A percentile compares a stretch with the other conserved stretches of the same genome.
phyloP scores from a whole-genome alignment of 352 stramenopile genomes.

The Globisporangium nunn region DNA sequence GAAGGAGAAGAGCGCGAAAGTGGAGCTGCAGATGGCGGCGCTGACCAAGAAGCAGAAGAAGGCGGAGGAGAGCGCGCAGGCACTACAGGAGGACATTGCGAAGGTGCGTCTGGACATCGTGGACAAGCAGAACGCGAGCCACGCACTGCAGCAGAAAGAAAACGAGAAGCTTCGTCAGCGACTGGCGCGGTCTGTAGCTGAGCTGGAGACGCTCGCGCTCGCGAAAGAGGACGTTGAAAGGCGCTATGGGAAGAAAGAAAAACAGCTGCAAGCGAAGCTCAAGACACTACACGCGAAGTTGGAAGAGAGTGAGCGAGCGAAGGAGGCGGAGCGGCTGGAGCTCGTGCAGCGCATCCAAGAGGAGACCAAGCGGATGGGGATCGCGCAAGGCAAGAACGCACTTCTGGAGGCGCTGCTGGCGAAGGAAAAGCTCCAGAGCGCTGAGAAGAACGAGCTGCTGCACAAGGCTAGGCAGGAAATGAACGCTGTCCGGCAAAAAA shows the following conservation, averaged over 20 bases:
- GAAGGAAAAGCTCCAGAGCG: conserved; percentile 46
- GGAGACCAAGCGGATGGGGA: conserved; percentile 54
- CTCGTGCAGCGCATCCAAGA: conserved; percentile 50
- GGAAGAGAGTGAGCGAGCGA: conserved; percentile 37
- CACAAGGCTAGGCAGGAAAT: conserved; percentile 58
- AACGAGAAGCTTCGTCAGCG: conserved; percentile 41
- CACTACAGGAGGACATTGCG: conserved; percentile 31
- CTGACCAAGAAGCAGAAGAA: conserved; percentile 58
- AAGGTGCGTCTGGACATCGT: conserved; percentile 34
- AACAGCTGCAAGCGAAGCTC: conserved; percentile 45
- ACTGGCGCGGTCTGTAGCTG: conserved; percentile 34
- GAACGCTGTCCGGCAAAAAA: conserved; percentile 40
- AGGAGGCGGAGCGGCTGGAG: conserved; percentile 42
- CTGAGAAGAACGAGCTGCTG: conserved; percentile 49
- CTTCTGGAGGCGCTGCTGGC: conserved; percentile 54
- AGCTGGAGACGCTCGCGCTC: conserved; percentile 31
- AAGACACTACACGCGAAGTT: conserved; percentile 36
- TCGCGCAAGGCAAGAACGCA: conserved; percentile 51
- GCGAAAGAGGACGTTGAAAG: conserved; percentile 44
- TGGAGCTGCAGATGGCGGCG: conserved; percentile 42
- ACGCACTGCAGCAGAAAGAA: conserved; percentile 19
- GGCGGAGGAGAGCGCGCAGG: conserved; percentile 37
- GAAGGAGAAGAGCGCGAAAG: conserved; percentile 40
- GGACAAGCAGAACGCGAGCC: conserved; percentile 16
- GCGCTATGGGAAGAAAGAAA: conserved; percentile 38